Conservation (phyloP, 1,139 yeast genomes). For the Eremothecium sinecaudum region DNA sequence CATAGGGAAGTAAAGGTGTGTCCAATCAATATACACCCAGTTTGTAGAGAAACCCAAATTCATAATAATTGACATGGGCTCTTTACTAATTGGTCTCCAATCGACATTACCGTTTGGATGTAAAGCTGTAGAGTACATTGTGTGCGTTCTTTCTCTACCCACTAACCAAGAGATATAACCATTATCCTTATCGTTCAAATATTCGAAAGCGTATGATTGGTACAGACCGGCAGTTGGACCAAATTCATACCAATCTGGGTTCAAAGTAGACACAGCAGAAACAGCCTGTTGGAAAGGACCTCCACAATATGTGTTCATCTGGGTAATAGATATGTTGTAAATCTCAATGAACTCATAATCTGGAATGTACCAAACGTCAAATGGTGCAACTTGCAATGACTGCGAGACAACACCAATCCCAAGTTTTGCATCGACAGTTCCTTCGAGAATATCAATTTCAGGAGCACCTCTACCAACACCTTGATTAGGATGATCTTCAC, state of each 20-base stretch:
- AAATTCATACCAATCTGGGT: conserved; percentile 64
- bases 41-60: conserved; percentile 72
- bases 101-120: conserved; percentile 80
- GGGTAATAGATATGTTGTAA: conserved; percentile 49
- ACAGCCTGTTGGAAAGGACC: conserved; percentile 83
- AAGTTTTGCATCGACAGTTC: conserved; percentile 43
- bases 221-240: conserved; percentile 40
- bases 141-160: conserved; percentile 58
- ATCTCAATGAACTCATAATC: conserved; percentile 64
- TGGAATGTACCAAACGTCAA: conserved; percentile 78
- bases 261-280: conserved; percentile 62
- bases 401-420: conserved; percentile 67
- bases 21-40: conserved; percentile 83
- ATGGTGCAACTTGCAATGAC: conserved; percentile 75
- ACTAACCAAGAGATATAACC: conserved; percentile 83
- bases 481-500: conserved; percentile 68
- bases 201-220: conserved; percentile 75
- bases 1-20: conserved; percentile 56
- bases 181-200: conserved; percentile 47
- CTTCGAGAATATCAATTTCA: conserved; percentile 80
- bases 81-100: conserved; percentile 65
- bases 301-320: conserved; percentile 70
- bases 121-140: conserved; percentile 51
- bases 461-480: conserved; percentile 86
- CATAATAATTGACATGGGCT: conserved; percentile 75